Percentiles rank a stretch among this genome's conserved stretches.
phyloP scores from a whole-genome alignment of 2,329 filamentous ascomycete genomes.

The Penicillium sp. region DNA sequence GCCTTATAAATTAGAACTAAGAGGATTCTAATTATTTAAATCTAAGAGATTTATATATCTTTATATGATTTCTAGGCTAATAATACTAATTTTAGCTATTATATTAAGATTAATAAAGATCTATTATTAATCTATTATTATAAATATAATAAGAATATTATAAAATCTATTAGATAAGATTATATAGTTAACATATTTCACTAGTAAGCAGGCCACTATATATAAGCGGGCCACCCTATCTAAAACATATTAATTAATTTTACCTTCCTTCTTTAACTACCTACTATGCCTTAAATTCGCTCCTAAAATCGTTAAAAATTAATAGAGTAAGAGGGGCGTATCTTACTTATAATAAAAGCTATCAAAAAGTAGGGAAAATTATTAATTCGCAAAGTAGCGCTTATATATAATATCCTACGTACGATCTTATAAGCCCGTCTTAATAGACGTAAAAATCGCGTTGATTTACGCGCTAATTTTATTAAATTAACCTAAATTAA shows the following conservation, averaged over 20 bases:
- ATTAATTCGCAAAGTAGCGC: neutral
- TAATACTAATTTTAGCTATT: no score
- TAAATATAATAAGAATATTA: no score
- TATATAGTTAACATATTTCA: no score
- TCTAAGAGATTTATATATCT: no score
- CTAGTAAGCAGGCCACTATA: no score
- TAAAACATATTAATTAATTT: neutral
- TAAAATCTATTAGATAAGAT: no score
- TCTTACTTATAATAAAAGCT: neutral
- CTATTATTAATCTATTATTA: no score
- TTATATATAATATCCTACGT: neutral
- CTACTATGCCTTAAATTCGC: slow-evolving; percentile 1
- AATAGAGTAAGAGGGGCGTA: neutral
- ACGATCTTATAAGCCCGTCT: neutral
- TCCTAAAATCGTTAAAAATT: neutral
- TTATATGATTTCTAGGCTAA: no score
- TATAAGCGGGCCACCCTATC: neutral
- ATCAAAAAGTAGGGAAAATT: neutral
- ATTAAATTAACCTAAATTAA: slow-evolving; percentile 5
- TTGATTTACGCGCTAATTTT: neutral
- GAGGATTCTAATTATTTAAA: no score
- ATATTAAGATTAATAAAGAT: no score
- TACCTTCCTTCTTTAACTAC: neutral
- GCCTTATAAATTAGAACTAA: no score
- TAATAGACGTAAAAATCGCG: neutral